Conservation (phyloP, 495 filamentous ascomycete genomes). For the Tuber umbilicatum region DNA sequence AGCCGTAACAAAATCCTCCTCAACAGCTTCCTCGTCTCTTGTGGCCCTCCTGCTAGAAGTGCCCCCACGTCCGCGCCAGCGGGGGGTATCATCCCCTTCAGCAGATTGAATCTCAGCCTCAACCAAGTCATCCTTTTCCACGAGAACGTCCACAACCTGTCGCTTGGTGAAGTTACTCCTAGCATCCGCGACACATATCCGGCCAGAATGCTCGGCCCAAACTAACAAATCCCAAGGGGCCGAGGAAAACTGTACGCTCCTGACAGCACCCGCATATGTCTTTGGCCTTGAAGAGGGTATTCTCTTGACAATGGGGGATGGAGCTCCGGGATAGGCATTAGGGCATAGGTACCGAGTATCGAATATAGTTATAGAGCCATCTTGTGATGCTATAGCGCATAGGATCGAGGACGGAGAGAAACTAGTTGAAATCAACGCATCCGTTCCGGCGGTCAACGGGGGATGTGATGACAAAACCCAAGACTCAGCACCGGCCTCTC, state of each 20-base stretch:
- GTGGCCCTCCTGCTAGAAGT: slow-evolving; percentile 21
- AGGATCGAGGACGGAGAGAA: slow-evolving; percentile 63
- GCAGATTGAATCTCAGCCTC: slow-evolving; percentile 35
- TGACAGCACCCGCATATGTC: slow-evolving; percentile 65
- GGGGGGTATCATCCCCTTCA: slow-evolving; percentile 28
- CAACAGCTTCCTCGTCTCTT: slow-evolving; percentile 29
- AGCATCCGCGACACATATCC: slow-evolving; percentile 76
- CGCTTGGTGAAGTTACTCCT: slow-evolving; percentile 67
- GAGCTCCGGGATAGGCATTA: slow-evolving; percentile 43
- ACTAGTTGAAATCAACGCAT: slow-evolving; percentile 60
- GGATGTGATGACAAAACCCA: slow-evolving; percentile 41
- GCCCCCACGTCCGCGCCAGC: slow-evolving; percentile 30
- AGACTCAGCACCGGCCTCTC: slow-evolving; percentile 40
- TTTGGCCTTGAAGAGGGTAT: slow-evolving; percentile 56
- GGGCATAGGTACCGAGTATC: slow-evolving; percentile 51
- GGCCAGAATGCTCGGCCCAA: slow-evolving; percentile 84
- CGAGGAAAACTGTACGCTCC: slow-evolving; percentile 85
- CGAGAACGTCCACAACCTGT: slow-evolving; percentile 52
- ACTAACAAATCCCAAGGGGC: slow-evolving; percentile 85
- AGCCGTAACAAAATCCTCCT: slow-evolving; percentile 30
- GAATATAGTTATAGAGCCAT: slow-evolving; percentile 63
- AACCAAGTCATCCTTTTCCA: slow-evolving; percentile 35
- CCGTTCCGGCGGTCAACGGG: slow-evolving; percentile 36
- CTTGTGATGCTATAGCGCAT: slow-evolving; percentile 65
- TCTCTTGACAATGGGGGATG: slow-evolving; percentile 45